Evolutionary conservation across 768 basidiomycete species (phyloP).

Genomic region (Royoungia palumana): DNA sequence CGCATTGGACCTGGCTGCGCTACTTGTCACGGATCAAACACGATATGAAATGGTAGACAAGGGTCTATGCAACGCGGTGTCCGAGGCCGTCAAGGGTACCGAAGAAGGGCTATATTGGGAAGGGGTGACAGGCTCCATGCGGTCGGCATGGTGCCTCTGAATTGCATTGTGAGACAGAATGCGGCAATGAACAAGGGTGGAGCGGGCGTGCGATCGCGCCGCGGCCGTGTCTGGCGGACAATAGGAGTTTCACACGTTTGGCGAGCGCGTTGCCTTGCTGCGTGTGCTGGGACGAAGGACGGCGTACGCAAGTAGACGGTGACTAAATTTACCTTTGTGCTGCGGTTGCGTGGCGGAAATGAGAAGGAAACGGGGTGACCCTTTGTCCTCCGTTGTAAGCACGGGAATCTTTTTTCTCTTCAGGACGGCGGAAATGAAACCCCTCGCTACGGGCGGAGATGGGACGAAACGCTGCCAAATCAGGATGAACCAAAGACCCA

Average conservation of each 20-base stretch:
- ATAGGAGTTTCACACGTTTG: not conserved
- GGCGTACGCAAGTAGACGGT: no score
- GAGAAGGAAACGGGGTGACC: not conserved
- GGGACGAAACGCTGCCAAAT: not conserved
- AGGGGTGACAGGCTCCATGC: constrained; percentile 31
- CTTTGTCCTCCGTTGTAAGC: constrained; percentile 1
- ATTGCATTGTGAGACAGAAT: not conserved
- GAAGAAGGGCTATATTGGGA: constrained; percentile 28
- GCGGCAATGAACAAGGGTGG: not conserved
- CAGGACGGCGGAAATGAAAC: constrained; percentile 5
- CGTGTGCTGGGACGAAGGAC: not conserved
- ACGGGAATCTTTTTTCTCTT: not conserved
- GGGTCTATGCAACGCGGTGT: constrained; percentile 21
- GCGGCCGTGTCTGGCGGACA: not conserved
- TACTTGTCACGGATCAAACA: constrained; percentile 22
- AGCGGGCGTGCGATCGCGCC: not conserved
- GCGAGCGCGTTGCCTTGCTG: constrained; percentile 4
- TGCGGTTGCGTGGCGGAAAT: constrained; percentile 18
- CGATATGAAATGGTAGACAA: constrained; percentile 12
- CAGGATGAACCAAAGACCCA: no score
- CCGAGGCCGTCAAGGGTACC: constrained; percentile 27
- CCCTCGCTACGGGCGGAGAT: constrained; percentile 8
- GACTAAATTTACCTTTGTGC: constrained; percentile 9
- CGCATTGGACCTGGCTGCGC: constrained; percentile 59
- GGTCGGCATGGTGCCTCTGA: not conserved